phyloP scores from a whole-genome alignment of 257 asterid species.

The Solanum tacnaense region DNA sequence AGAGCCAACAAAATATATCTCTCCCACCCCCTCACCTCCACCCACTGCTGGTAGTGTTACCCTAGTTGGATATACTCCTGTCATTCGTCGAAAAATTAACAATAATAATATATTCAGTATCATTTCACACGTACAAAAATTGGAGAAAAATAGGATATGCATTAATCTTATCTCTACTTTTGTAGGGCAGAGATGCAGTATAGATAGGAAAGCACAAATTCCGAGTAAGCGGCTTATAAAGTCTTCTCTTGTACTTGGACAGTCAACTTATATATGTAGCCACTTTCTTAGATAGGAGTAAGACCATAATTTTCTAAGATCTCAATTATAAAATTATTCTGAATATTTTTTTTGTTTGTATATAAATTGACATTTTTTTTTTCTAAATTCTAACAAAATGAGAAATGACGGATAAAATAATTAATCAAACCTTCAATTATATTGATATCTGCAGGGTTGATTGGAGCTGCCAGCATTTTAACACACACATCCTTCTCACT shows the following conservation, averaged over 20 bases:
- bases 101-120: neutral
- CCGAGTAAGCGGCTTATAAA: neutral
- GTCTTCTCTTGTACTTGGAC: too few species aligned
- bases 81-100: neutral
- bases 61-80: conserved; percentile 88
- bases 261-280: too few species aligned
- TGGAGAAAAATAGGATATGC: neutral
- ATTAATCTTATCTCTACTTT: neutral
- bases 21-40: conserved; percentile 93
- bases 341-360: neutral
- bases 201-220: neutral
- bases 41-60: conserved; percentile 83
- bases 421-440: conserved; percentile 53
- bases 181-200: neutral
- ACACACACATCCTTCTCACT: conserved; percentile 73
- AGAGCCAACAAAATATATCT: conserved; percentile 64
- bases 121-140: neutral
- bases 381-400: neutral
- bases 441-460: conserved; percentile 91
- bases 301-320: neutral
- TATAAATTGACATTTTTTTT: neutral
- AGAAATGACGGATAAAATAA: too few species aligned
- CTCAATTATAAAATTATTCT: too few species aligned
- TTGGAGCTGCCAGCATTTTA: conserved; percentile 90
- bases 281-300: neutral